Evolutionary conservation across 345 rosid genomes (phyloP).

Genomic region (Bruguiera sexangula): DNA sequence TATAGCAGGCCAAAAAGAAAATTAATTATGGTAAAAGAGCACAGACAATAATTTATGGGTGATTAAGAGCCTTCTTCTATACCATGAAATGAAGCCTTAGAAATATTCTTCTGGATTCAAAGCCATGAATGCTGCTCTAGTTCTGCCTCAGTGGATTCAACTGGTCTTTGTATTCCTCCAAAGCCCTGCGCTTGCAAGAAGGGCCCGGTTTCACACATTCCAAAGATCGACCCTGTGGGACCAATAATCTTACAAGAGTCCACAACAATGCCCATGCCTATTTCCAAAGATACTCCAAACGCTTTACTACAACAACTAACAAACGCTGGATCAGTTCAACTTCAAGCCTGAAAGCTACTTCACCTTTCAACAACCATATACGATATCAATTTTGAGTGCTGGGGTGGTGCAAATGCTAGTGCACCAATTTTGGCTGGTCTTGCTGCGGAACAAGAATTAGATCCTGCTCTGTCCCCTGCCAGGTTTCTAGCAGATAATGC

Average conservation of each 20-base stretch:
- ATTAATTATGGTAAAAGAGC: no score
- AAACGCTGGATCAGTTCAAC: conserved; percentile 20
- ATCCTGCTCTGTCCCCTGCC: neutral
- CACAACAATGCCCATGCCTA: neutral
- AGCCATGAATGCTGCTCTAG: neutral
- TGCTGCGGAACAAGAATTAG: conserved; percentile 15
- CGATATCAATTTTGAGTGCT: conserved; percentile 12
- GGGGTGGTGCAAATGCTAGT: conserved; percentile 14
- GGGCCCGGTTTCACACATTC: neutral
- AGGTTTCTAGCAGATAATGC: conserved; percentile 16
- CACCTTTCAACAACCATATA: conserved; percentile 16
- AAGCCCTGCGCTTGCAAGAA: no score
- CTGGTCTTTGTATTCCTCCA: neutral
- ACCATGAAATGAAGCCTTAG: neutral
- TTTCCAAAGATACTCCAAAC: neutral
- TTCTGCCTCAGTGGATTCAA: neutral
- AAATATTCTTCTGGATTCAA: neutral
- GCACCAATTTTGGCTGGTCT: conserved; percentile 16
- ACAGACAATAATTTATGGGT: no score
- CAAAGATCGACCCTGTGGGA: neutral
- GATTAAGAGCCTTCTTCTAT: neutral
- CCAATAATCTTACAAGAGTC: neutral
- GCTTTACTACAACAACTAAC: conserved; percentile 10
- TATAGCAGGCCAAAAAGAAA: no score
- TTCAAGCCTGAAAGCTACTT: conserved; percentile 14